Evolutionary conservation across 345 rosid species (phyloP), one percentile per base, ranked within the genome.

Genomic region (Erodium maritimum): DNA sequence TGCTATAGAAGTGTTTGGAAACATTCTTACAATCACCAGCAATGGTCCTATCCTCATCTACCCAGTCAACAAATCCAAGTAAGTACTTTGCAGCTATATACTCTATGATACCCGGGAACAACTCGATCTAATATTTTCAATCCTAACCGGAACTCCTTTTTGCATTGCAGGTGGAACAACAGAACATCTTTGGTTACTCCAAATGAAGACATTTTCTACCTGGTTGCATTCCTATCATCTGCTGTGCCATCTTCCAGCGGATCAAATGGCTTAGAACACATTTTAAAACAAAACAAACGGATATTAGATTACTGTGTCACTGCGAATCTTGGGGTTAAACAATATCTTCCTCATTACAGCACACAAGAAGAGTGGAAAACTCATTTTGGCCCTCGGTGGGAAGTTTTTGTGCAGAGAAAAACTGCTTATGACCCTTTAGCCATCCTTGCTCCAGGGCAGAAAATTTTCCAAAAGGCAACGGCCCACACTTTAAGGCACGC

Each of bases 31-130:
- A 58, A 77, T 66, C 71, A 83, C 56, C 59, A 80, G 67, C 80
- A 85, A 89, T 23, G 97, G 99, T 51, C 99, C 95, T 63, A 80
- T 85, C 62, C 95, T 89, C 63, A 81, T 94, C 22, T 89, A 89
- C 72, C 90, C 99, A 14, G 76, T 87, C 70, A 83, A 85, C 65
- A 76, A 87, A 61, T 82, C 91, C 57, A 94, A 72, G 99, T 89
- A 87, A 65, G 67, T 60, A 54, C 50, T 17, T 17, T 54, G n/a
- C 54, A 61, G 48, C 17, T 37, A 58, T 23, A 25, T 56, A n/a
- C n/a, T 51, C 46, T 52, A 50, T 21, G 4, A 48, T 21, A 12
- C 53, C 46, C 1, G 46, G 10, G 46, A 37, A 37, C 14, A 12
- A 6, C 46, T 37, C 10, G 46, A 37, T 29, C 18, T 8, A 19